Evolutionary conservation across 352 stramenopile genomes (phyloP), one percentile per base, ranked within the genome.

Genomic region (Globisporangium splendens): DNA sequence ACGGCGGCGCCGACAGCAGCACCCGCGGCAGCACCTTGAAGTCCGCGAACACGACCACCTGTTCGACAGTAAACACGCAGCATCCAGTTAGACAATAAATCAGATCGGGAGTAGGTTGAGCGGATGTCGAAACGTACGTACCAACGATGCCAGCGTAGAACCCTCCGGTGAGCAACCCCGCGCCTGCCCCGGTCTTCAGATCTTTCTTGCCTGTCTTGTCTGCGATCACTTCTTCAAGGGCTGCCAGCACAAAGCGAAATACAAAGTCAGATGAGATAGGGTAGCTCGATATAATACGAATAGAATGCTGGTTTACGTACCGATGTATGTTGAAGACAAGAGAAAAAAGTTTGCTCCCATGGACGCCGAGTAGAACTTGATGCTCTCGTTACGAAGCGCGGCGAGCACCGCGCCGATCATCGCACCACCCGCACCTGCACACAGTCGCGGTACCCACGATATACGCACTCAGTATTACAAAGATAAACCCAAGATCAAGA

Each of bases 261-360:
- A 10, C 12, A 15, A 15, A 21, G n/a, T 17, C 18, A 56, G 10
- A 28, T 8, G 18, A 15, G n/a, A 51, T 20, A 41, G 21, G 13
- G 14, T 6, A 28, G n/a, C 17, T 24, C 13, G 15, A 39, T 51
- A 43, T 0, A 21, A 2, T 14, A 3, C 13, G 22, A 18, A 28
- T 21, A 7, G 31, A 11, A 8, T 11, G 24, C 14, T 49, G 13
- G 38, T 39, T 14, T 66, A 8, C 28, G 53, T 42, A 91, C 83
- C 76, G 44, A 93, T 91, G 63, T 89, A 95, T n/a, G 86, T 91
- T n/a, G 83, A 83, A 2, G 79, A 87, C 7, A 91, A 54, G 44
- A 95, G 57, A 60, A 92, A 91, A 47, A 95, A 93, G 63, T 93
- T 95, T 63, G 83, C 79, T 8, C 81, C 83, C 77, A 95, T 91